Conservation (phyloP, 2,329 filamentous ascomycete species). For the Dendrostoma leiphaemia region DNA sequence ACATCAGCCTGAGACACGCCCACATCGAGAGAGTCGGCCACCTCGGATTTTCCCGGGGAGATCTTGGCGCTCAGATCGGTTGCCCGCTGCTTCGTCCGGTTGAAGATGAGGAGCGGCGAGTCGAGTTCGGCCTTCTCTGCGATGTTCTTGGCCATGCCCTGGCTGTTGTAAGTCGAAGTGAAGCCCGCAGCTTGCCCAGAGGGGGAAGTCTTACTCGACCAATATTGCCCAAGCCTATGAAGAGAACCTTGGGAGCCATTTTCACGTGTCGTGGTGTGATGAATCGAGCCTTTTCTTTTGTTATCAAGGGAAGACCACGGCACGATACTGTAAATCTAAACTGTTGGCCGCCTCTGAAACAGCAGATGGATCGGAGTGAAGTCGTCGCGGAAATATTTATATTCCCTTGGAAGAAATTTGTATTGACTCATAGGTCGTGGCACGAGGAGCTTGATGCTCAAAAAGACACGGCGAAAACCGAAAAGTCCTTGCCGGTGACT, state of each 20-base stretch:
- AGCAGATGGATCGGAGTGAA: not conserved
- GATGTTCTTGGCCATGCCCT: conserved; percentile 85
- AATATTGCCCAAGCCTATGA: conserved; percentile 87
- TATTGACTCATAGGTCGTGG: too few relatives aligned
- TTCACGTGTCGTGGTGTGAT: conserved; percentile 9
- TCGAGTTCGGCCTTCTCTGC: conserved; percentile 72
- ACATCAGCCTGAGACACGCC: conserved; percentile 70
- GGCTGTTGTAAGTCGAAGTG: conserved; percentile 8
- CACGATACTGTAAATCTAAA: not conserved
- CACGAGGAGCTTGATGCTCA: not conserved
- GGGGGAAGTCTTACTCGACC: conserved; percentile 61
- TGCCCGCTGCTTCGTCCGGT: conserved; percentile 69
- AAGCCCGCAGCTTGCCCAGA: not conserved
- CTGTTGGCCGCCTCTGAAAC: not conserved
- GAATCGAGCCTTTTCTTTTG: not conserved
- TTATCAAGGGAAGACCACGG: not conserved
- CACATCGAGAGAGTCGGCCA: conserved; percentile 62
- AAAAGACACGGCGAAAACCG: not conserved
- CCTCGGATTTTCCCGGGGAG: conserved; percentile 58
- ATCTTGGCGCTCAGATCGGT: conserved; percentile 62
- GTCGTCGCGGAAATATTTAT: too few relatives aligned
- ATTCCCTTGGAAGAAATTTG: too few relatives aligned
- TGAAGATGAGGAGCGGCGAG: conserved; percentile 74
- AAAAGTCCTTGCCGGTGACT: not conserved
- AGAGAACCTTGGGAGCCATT: conserved; percentile 65